Percentiles rank a stretch among this genome's conserved stretches.
These are phyloP conservation scores for Corymbia citriodora DNA, from an alignment of 441 rosid species.

Conservation along the genomic window DNA sequence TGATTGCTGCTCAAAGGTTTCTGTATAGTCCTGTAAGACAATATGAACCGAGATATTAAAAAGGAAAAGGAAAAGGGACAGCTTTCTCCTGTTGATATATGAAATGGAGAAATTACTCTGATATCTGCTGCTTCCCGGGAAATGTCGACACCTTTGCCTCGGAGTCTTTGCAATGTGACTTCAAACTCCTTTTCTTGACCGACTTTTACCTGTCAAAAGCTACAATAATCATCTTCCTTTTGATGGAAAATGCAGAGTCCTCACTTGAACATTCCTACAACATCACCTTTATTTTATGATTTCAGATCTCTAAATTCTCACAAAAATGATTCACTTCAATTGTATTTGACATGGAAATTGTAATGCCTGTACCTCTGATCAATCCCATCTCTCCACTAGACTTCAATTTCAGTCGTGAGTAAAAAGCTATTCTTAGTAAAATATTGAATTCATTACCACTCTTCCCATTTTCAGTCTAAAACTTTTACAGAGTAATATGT, in stretches of 20 bases:
- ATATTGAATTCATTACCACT: background rate
- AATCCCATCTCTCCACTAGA: background rate
- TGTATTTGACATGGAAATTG: background rate
- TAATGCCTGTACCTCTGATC: background rate
- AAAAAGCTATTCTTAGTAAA: background rate
- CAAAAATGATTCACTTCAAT: background rate
- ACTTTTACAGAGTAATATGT: background rate
- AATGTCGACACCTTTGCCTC: slow-evolving; percentile 42
- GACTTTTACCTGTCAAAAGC: slow-evolving; percentile 33
- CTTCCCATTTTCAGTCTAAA: background rate
- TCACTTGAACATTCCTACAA: background rate
- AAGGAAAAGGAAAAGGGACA: background rate
- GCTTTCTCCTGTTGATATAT: background rate
- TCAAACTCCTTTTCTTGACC: slow-evolving; percentile 46
- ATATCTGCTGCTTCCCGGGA: slow-evolving; percentile 47
- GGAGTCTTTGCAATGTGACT: slow-evolving; percentile 34
- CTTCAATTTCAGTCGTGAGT: background rate
- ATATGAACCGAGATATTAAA: background rate
- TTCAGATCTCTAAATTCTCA: background rate
- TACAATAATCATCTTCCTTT: background rate
- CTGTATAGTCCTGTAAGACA: slow-evolving; percentile 16
- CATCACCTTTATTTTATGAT: background rate
- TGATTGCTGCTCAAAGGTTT: slow-evolving; percentile 5
- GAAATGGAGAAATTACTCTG: slow-evolving; percentile 20
- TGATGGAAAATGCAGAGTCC: background rate